Percentiles rank a stretch among this genome's conserved stretches.
Evolutionary conservation across 1,284 basidiomycete species (phyloP).

Genomic region (Cystobasidium sp.): DNA sequence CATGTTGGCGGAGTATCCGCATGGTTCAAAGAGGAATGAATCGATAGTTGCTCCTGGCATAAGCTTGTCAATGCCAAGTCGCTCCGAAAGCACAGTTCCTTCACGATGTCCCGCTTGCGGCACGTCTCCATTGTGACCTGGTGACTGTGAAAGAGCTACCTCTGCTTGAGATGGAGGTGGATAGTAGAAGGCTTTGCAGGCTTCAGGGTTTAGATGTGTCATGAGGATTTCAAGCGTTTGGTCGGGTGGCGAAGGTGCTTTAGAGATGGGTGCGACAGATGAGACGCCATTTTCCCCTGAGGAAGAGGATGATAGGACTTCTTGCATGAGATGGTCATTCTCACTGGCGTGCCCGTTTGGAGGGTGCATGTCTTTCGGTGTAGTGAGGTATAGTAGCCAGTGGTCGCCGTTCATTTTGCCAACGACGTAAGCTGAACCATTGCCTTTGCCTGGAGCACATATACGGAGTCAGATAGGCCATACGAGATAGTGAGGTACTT

Average conservation of each 20-base stretch:
- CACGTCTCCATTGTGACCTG: conserved; percentile 49
- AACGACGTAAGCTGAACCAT: conserved; percentile 90
- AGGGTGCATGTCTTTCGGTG: conserved; percentile 60
- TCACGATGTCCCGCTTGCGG: conserved; percentile 63
- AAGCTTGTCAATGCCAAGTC: conserved; percentile 80
- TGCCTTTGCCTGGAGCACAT: conserved; percentile 59
- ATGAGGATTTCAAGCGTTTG: conserved; percentile 99
- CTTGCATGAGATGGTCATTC: conserved; percentile 46
- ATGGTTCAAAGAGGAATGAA: conserved; percentile 91
- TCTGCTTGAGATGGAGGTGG: conserved; percentile 56
- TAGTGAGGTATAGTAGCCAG: conserved; percentile 93
- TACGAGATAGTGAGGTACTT: not conserved
- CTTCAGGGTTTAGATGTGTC: conserved; percentile 81
- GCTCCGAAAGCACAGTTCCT: conserved; percentile 70
- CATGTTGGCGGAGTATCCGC: conserved; percentile 95
- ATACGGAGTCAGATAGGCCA: not conserved
- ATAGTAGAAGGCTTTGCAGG: conserved; percentile 79
- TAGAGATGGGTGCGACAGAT: conserved; percentile 35
- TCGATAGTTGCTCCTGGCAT: conserved; percentile 86
- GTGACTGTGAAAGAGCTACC: conserved; percentile 36
- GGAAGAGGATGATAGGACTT: conserved; percentile 45
- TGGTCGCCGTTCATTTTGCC: conserved; percentile 99
- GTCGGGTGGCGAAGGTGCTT: conserved; percentile 61
- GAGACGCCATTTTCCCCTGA: conserved; percentile 46
- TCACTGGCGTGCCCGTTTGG: conserved; percentile 49